Evolutionary conservation across 768 basidiomycete species (phyloP).

Genomic region (Kwoniella dejecticola): DNA sequence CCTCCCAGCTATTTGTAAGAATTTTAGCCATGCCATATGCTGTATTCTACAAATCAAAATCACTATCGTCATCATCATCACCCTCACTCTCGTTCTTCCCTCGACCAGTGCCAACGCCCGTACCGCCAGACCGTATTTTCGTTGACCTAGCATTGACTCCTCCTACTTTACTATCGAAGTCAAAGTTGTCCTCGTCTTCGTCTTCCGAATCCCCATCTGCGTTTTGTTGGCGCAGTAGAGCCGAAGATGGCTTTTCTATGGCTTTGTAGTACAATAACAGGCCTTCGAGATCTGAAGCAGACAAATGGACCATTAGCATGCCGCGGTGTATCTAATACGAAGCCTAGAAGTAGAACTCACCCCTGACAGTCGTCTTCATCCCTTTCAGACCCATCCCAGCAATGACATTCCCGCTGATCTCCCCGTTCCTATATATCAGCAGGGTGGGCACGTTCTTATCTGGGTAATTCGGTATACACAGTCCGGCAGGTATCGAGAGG

Average conservation of each 20-base stretch:
- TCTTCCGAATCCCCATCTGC: constrained; percentile 47
- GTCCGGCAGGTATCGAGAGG: constrained; percentile 89
- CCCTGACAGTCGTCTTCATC: constrained; percentile 71
- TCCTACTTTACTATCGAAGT: constrained; percentile 57
- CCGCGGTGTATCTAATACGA: background rate
- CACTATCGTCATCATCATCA: constrained; percentile 69
- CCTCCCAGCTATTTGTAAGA: too few relatives aligned
- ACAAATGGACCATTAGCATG: constrained; percentile 3
- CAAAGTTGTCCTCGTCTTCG: constrained; percentile 57
- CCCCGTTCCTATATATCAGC: constrained; percentile 89
- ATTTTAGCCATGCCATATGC: too few relatives aligned
- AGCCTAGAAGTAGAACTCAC: constrained; percentile 58
- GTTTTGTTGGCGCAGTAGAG: constrained; percentile 35
- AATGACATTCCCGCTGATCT: constrained; percentile 79
- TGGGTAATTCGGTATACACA: constrained; percentile 94
- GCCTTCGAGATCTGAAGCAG: constrained; percentile 59
- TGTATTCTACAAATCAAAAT: constrained; percentile 65
- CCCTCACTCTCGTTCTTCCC: constrained; percentile 55
- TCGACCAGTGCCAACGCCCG: constrained; percentile 52
- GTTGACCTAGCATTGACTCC: constrained; percentile 57
- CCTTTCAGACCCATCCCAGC: constrained; percentile 62
- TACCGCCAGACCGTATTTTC: constrained; percentile 38
- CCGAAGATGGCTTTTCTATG: constrained; percentile 60
- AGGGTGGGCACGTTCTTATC: constrained; percentile 88
- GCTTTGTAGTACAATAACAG: constrained; percentile 64